phyloP scores from a whole-genome alignment of 768 basidiomycete species.

The Chiua virens region DNA sequence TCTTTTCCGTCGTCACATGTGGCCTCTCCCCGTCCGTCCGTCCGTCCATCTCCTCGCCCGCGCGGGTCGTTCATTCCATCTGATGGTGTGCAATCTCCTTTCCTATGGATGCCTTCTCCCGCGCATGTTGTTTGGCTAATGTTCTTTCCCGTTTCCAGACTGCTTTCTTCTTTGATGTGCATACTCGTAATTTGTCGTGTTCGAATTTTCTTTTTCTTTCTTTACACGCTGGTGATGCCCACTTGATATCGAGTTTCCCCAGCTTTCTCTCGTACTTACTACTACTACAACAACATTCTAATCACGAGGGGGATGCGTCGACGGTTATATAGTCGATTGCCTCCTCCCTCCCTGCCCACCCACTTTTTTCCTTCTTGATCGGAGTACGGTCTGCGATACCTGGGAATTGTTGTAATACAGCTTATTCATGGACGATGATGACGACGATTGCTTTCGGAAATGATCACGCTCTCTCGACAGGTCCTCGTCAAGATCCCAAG shows the following conservation, averaged over 20 bases:
- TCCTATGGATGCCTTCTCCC: conserved; percentile 18
- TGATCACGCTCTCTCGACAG: neutral
- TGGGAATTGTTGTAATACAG: conserved; percentile 38
- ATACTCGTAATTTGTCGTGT: conserved; percentile 15
- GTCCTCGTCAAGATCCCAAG: neutral
- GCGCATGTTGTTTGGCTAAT: conserved; percentile 22
- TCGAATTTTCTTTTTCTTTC: neutral
- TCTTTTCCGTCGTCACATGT: conserved; percentile 6
- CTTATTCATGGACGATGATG: conserved; percentile 25
- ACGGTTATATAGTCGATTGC: conserved; percentile 12
- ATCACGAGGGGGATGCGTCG: conserved; percentile 15
- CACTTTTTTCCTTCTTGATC: conserved; percentile 21
- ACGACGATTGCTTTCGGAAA: neutral
- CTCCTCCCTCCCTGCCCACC: neutral
- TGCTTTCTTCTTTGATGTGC: conserved; percentile 17
- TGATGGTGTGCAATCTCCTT: conserved; percentile 3
- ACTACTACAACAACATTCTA: conserved; percentile 14
- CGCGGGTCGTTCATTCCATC: conserved; percentile 5
- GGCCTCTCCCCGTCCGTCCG: conserved; percentile 6
- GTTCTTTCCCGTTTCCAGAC: neutral
- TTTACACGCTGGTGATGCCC: conserved; percentile 1
- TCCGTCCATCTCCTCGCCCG: neutral
- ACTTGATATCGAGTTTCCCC: conserved; percentile 12
- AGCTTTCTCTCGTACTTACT: conserved; percentile 24
- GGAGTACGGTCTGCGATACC: conserved; percentile 35